Evolutionary conservation across 2,329 filamentous ascomycete genomes (phyloP).

Genomic region (Conoideocrella luteorostrata): DNA sequence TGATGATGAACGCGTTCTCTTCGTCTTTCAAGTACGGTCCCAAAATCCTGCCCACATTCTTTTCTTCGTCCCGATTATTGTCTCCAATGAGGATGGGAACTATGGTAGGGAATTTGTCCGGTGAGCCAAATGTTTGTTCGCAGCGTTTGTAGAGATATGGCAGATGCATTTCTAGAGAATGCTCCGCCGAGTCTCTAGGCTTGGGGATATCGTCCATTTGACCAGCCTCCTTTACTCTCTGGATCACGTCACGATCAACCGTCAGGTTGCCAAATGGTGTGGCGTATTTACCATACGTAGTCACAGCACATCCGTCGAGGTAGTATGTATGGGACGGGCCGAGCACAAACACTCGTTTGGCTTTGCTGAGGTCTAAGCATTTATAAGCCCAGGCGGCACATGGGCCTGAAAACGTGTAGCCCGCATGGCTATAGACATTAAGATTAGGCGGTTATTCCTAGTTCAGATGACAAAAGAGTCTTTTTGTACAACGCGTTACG

Average conservation of each 20-base stretch:
- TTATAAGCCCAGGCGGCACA: conserved; percentile 96
- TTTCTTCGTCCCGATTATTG: conserved; percentile 59
- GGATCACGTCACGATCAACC: conserved; percentile 54
- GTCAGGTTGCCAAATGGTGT: conserved; percentile 68
- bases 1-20: conserved; percentile 76
- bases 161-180: conserved; percentile 94
- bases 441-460: not conserved
- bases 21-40: conserved; percentile 72
- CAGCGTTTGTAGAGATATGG: conserved; percentile 84
- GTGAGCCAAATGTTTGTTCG: conserved; percentile 40
- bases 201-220: conserved; percentile 50
- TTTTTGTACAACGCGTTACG: not conserved
- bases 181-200: conserved; percentile 69
- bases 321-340: conserved; percentile 89
- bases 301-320: conserved; percentile 69
- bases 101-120: conserved; percentile 60
- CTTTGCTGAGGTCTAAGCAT: conserved; percentile 71
- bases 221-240: conserved; percentile 36
- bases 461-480: not conserved
- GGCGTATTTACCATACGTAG: conserved; percentile 61
- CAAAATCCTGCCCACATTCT: conserved; percentile 61
- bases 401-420: conserved; percentile 84
- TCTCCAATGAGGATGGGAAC: conserved; percentile 83
- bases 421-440: conserved; percentile 64
- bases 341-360: conserved; percentile 84